Evolutionary conservation across 345 rosid genomes (phyloP).

Genomic region (Linum trigynum): DNA sequence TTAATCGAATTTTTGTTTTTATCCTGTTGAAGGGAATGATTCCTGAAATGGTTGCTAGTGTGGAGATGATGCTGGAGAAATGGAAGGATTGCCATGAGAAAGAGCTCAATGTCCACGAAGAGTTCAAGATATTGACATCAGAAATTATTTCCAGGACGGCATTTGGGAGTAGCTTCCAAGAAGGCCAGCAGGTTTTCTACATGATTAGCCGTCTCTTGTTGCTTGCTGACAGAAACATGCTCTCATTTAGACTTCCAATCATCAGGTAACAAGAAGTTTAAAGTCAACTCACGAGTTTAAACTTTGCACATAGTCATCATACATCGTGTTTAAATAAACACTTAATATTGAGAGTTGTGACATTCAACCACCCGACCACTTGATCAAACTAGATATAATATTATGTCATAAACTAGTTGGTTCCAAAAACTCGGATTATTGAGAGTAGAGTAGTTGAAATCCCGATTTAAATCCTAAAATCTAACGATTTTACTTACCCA

Average conservation of each 20-base stretch:
- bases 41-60: background rate
- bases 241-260: background rate
- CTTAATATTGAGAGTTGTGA: no score
- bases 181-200: background rate
- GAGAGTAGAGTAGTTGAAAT: no score
- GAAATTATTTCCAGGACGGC: background rate
- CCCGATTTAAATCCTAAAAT: no score
- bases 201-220: background rate
- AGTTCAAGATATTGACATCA: background rate
- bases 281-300: background rate
- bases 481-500: no score
- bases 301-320: no score
- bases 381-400: no score
- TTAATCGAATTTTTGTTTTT: background rate
- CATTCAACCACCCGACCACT: no score
- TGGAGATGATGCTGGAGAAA: background rate
- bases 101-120: background rate
- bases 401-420: no score
- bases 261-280: background rate
- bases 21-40: background rate
- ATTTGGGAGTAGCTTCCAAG: background rate
- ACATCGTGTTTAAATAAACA: no score
- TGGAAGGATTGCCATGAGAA: background rate
- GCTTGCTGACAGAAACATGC: background rate
- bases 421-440: no score